These are phyloP conservation scores for Bjerkandera adusta DNA, from an alignment of 1,284 basidiomycete species.

Conservation along the genomic window DNA sequence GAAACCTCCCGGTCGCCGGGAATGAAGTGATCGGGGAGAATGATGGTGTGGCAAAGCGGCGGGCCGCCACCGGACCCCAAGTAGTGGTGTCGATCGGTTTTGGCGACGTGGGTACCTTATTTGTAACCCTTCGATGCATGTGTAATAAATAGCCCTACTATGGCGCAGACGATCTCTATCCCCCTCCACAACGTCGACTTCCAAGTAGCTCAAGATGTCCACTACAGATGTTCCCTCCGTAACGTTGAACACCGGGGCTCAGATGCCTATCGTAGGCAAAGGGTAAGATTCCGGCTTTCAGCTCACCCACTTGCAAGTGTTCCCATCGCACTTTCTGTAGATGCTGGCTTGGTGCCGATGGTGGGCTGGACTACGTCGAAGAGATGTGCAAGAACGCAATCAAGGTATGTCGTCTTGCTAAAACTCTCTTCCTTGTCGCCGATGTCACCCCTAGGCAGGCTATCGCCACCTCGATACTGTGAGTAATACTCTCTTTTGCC, in stretches of 20 bases:
- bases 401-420: slow-evolving; percentile 17
- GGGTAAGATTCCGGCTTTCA: slow-evolving; percentile 13
- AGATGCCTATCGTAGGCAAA: slow-evolving; percentile 18
- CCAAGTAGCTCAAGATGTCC: slow-evolving; percentile 6
- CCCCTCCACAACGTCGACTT: too few relatives aligned
- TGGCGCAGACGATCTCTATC: too few relatives aligned
- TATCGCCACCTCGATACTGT: slow-evolving; percentile 17
- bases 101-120: too few relatives aligned
- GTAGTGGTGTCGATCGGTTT: too few relatives aligned
- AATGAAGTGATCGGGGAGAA: too few relatives aligned
- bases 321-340: slow-evolving; percentile 3
- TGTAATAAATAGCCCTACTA: too few relatives aligned
- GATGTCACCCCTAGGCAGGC: slow-evolving; percentile 5
- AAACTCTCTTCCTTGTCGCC: too few relatives aligned
- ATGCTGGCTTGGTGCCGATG: slow-evolving; percentile 19
- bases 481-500: background rate
- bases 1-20: too few relatives aligned
- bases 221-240: slow-evolving; percentile 13
- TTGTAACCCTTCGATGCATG: too few relatives aligned
- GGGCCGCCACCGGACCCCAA: too few relatives aligned
- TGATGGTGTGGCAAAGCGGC: too few relatives aligned
- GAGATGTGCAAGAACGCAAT: slow-evolving; percentile 19
- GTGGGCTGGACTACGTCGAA: slow-evolving; percentile 15
- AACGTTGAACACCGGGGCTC: slow-evolving; percentile 18
- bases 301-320: background rate